Evolutionary conservation across 257 asterid species (phyloP).

Genomic region (Solanum lycopersicoides): DNA sequence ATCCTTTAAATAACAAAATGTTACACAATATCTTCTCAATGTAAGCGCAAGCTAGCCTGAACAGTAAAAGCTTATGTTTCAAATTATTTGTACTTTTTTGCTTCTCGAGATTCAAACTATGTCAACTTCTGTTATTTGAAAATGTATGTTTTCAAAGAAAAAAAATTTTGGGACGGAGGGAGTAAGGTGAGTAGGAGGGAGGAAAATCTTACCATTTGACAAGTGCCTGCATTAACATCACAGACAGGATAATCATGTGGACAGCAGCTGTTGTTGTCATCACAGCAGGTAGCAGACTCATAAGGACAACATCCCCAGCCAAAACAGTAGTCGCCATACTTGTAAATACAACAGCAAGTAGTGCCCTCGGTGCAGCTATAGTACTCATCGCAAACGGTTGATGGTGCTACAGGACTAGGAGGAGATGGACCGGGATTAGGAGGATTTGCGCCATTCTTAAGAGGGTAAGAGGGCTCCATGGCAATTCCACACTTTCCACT

Average conservation of each 20-base stretch:
- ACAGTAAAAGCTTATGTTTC: background rate
- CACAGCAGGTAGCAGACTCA: constrained; percentile 87
- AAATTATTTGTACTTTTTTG: background rate
- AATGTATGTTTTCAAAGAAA: background rate
- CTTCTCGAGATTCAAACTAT: background rate
- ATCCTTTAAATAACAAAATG: background rate
- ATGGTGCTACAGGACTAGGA: constrained; percentile 62
- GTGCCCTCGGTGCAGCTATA: constrained; percentile 52
- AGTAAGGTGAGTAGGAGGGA: background rate
- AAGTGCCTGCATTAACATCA: constrained; percentile 45
- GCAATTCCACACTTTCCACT: constrained; percentile 89
- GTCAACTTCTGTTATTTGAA: background rate
- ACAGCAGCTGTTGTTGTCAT: constrained; percentile 78
- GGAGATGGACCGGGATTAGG: constrained; percentile 90
- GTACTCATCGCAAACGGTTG: constrained; percentile 59
- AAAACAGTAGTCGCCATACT: constrained; percentile 44
- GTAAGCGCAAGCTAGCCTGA: background rate
- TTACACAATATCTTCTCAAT: background rate
- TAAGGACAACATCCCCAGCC: constrained; percentile 94
- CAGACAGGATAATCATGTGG: constrained; percentile 82
- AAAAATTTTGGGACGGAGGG: background rate
- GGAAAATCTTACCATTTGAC: constrained; percentile 45
- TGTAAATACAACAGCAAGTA: constrained; percentile 74
- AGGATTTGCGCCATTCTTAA: constrained; percentile 63
- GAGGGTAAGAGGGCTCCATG: constrained; percentile 73